phyloP scores from a whole-genome alignment of 169 alveolate species.

The Plasmodium falciparum region DNA sequence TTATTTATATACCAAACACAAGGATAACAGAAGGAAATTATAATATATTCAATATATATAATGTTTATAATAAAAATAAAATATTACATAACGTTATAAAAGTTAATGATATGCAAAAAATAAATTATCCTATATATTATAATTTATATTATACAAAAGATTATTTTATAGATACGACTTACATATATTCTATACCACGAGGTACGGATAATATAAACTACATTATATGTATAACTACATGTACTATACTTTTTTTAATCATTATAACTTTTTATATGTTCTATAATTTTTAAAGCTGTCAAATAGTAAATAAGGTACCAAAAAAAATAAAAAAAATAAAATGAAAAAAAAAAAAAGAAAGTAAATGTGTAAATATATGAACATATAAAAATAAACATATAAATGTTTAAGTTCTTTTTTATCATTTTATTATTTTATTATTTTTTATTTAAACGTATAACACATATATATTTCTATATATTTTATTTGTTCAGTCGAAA shows the following conservation, averaged over 20 bases:
- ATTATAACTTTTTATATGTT: constrained; percentile 26
- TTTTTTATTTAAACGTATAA: too few species aligned
- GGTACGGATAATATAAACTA: constrained; percentile 16
- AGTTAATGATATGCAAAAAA: constrained; percentile 8
- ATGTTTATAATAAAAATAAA: constrained; percentile 1
- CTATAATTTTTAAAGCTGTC: not conserved
- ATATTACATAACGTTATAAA: not conserved
- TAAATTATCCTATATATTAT: constrained; percentile 12
- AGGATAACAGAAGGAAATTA: not conserved
- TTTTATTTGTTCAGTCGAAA: too few species aligned
- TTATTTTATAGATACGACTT: constrained; percentile 8
- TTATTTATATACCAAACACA: not conserved
- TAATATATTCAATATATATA: constrained; percentile 16
- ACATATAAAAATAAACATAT: too few species aligned
- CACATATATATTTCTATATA: too few species aligned
- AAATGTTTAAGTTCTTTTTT: too few species aligned
- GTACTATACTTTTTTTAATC: constrained; percentile 7
- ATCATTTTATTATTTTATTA: too few species aligned
- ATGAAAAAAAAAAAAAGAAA: too few species aligned
- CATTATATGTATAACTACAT: constrained; percentile 9
- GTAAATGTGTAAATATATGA: too few species aligned
- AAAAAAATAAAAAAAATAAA: too few species aligned
- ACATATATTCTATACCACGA: constrained; percentile 41
- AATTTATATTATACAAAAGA: not conserved
- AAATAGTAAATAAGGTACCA: too few species aligned